Evolutionary conservation across 768 basidiomycete species (phyloP), one percentile per base, ranked within the genome.

Genomic region (Suillus tomentosus): DNA sequence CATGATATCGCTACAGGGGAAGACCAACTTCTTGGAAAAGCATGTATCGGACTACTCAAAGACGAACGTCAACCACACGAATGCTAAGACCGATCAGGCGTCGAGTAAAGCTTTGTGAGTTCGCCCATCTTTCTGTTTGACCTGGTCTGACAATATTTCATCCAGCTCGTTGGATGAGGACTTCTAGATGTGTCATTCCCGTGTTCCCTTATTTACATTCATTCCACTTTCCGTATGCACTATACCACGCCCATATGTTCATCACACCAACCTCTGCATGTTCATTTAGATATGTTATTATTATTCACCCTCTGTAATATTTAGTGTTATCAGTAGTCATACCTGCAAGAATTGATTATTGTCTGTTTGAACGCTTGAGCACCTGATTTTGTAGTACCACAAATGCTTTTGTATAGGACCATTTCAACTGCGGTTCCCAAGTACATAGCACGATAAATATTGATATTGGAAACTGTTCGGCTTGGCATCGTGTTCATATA

Each of bases 1-100:
- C 69, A 87, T 95, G 85, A 96, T 96, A 54, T 96, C 94, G 17
- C 80, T 97, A 7, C 91, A 95, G 78, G 96, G 96, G 67, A 99
- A 99, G 82, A 94, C 95, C 47, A 95, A 97, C 79, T 97, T 97
- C 77, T 97, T 96, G 73, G 95, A 96, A 79, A 95, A 96, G 78
- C 85, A 95, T 1, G 96, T 97, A 4, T 95, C 93, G 3, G 91
- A 92, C 22, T 92, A 92, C 70, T 81, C 87, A 17, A 90, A 85
- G 70, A 89, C 91, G 10, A 81, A 84, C 58, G 81, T 91, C 62
- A 83, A 83, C 56, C 76, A 73, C 9, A 64, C 61, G 4, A 72
- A 54, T 22, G 61, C 72, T 42, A 73, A 74, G 65, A 60, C 51
- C 2, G 77, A 78, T 4, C 11, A 69, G 1, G 67, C 61, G 1